Evolutionary conservation across 140 eudicot genomes (phyloP).

Genomic region (Flaveria floridana): DNA sequence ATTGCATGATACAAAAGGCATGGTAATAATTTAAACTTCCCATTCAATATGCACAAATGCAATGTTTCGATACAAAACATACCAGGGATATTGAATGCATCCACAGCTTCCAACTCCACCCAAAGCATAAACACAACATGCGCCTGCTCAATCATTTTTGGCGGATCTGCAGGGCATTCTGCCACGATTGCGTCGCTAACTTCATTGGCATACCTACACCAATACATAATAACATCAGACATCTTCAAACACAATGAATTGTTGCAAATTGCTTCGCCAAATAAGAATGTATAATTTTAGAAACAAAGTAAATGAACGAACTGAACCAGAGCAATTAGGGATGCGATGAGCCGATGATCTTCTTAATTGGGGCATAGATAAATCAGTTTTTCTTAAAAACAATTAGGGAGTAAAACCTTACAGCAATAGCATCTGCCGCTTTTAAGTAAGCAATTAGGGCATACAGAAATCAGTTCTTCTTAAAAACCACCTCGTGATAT

Average conservation of each 20-base stretch:
- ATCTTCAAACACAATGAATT: neutral
- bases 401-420: too few species aligned
- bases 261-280: too few species aligned
- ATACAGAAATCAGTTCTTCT: too few species aligned
- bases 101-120: conserved; percentile 83
- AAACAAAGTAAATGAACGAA: too few species aligned
- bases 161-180: conserved; percentile 79
- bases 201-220: conserved; percentile 77
- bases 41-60: neutral
- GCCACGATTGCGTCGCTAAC: conserved; percentile 86
- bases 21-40: neutral
- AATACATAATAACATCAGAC: conserved; percentile 21
- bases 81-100: conserved; percentile 59
- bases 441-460: too few species aligned
- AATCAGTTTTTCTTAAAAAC: too few species aligned
- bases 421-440: too few species aligned
- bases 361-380: too few species aligned
- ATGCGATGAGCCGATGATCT: too few species aligned
- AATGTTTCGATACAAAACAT: conserved; percentile 29
- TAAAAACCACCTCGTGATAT: too few species aligned
- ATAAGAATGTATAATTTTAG: too few species aligned
- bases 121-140: conserved; percentile 82
- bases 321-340: too few species aligned
- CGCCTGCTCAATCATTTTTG: conserved; percentile 94
- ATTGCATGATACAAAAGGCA: neutral